These are phyloP conservation scores for Solanum lycopersicoides DNA, from an alignment of 257 asterid species.

Conservation along the genomic window DNA sequence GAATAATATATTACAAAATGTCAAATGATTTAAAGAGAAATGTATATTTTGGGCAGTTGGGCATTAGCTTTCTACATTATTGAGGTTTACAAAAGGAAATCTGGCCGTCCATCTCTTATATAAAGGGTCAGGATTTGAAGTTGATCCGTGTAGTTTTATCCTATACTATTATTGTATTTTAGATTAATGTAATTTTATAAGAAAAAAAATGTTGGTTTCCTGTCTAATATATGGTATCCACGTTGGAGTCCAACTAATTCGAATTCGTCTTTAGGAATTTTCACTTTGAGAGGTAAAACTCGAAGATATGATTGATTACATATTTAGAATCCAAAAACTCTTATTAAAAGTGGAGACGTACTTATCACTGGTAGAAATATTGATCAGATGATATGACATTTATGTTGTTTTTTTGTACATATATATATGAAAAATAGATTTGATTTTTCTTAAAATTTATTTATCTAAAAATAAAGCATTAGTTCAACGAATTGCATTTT, in stretches of 20 bases:
- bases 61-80: not conserved
- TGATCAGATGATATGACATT: not conserved
- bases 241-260: no score
- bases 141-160: not conserved
- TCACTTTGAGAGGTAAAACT: not conserved
- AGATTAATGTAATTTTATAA: no score
- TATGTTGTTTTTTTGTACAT: not conserved
- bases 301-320: no score
- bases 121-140: not conserved
- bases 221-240: no score
- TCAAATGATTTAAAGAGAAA: not conserved
- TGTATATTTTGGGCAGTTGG: not conserved
- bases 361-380: not conserved
- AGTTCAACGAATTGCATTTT: not conserved
- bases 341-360: rapidly evolving
- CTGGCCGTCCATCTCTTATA: not conserved
- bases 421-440: not conserved
- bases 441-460: not conserved
- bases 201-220: no score
- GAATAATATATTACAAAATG: not conserved
- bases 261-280: no score
- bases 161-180: no score
- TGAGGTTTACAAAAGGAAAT: not conserved
- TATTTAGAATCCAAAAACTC: not conserved
- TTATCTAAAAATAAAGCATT: no score